Evolutionary conservation across 345 rosid species (phyloP), one percentile per base, ranked within the genome.

Genomic region (Anacardium occidentale): DNA sequence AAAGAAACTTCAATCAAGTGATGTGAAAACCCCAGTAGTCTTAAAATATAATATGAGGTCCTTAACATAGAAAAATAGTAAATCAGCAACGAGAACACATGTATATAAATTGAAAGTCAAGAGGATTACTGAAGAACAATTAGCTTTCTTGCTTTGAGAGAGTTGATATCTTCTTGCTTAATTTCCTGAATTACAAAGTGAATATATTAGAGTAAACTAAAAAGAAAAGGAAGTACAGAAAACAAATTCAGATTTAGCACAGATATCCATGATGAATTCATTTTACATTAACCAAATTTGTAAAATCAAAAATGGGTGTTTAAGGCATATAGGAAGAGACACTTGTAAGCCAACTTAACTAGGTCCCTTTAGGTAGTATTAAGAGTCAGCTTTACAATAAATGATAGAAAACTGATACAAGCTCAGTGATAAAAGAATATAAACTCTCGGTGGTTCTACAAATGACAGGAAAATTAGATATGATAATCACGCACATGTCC

Each of bases 81-180:
- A n/a, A 55, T 26, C 42, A 29, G 61, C 25, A 71, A 68, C 10
- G 20, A 74, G 65, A 34, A 54, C 26, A 51, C 59, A 62, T 11
- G 42, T 8, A 67, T 5, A 45, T 5, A 50, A 76, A 1, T 37
- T 47, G 58, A 67, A 60, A 61, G 53, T 17, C 8, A 77, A 70
- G 56, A 17, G 62, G 74, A 70, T 83, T 83, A 92, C 97, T 83
- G 88, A 60, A 81, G 70, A 78, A 69, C 75, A 68, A 92, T 88
- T 73, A 95, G 98, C 79, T 91, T 91, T 77, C 98, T 92, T 68
- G 85, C 73, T 88, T 91, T 91, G 21, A 95, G 90, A 70, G 87
- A 64, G 22, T 58, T 87, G 68, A 87, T 70, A 70, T 80, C 86
- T 26, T 86, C 98, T 77, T 83, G 69, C 55, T 71, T 85, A 76